Evolutionary conservation across 306 rosid genomes (phyloP).

Genomic region (Malus sylvestris): DNA sequence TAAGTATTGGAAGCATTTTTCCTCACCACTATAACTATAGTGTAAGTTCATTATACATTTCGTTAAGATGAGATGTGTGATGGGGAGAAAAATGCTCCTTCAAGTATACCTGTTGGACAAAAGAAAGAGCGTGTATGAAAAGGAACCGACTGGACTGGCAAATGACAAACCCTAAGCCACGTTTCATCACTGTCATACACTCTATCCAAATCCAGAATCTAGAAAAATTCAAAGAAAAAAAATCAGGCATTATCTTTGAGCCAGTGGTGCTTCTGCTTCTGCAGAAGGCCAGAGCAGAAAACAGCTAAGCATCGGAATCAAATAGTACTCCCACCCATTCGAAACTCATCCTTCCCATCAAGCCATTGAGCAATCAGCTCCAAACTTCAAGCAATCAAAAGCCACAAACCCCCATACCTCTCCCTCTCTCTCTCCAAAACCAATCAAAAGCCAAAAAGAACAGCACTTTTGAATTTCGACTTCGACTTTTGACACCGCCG

Average conservation of each 20-base stretch:
- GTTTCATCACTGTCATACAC: conserved; percentile 41
- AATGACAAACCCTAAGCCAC: conserved; percentile 44
- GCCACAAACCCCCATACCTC: not conserved
- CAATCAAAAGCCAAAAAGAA: not conserved
- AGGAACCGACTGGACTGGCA: conserved; percentile 15
- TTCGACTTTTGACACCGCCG: not conserved
- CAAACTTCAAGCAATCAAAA: conserved; percentile 30
- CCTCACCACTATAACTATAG: too few species aligned
- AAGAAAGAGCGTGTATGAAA: conserved; percentile 4
- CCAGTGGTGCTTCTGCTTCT: conserved; percentile 8
- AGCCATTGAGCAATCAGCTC: not conserved
- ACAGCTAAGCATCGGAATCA: not conserved
- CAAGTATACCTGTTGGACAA: conserved; percentile 2
- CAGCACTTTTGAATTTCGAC: not conserved
- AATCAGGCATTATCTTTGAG: conserved; percentile 18
- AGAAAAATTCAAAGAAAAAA: not conserved
- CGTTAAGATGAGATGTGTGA: too few species aligned
- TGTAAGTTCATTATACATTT: too few species aligned
- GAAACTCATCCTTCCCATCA: not conserved
- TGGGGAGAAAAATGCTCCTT: too few species aligned
- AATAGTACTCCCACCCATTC: not conserved
- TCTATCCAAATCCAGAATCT: conserved; percentile 31
- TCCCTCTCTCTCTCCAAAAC: not conserved
- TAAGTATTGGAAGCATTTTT: too few species aligned
- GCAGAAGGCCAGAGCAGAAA: not conserved